phyloP scores from a whole-genome alignment of 331 rosid genomes.

The Quercus phellos region DNA sequence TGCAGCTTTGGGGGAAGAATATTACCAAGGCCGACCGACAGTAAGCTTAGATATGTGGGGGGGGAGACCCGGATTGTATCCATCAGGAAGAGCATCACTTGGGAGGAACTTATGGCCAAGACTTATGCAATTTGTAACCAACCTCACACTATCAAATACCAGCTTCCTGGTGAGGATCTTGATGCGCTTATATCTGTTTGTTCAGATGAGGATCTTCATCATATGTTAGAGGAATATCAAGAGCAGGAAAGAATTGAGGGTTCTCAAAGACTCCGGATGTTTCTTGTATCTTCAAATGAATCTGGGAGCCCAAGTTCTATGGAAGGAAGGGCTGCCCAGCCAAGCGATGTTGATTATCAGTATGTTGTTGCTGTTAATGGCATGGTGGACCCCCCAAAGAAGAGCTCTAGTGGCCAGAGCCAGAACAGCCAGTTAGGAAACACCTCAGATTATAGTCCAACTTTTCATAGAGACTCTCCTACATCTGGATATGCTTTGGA shows the following conservation, averaged over 20 bases:
- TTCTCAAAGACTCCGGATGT: slow-evolving; percentile 72
- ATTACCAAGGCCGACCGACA: slow-evolving; percentile 79
- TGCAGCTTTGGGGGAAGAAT: slow-evolving; percentile 97
- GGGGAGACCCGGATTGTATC: slow-evolving; percentile 91
- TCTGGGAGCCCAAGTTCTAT: slow-evolving; percentile 52
- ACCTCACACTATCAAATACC: slow-evolving; percentile 76
- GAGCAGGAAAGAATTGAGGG: slow-evolving; percentile 75
- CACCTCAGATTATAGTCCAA: slow-evolving; percentile 55
- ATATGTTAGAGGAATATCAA: slow-evolving; percentile 82
- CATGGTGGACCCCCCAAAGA: slow-evolving; percentile 51
- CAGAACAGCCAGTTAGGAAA: slow-evolving; percentile 55
- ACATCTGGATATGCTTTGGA: slow-evolving; percentile 46
- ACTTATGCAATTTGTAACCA: slow-evolving; percentile 64
- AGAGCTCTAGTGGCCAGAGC: slow-evolving; percentile 51
- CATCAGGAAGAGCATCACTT: slow-evolving; percentile 42
- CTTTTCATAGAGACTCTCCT: slow-evolving; percentile 38
- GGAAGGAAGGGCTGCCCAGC: slow-evolving; percentile 51
- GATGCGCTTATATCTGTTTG: slow-evolving; percentile 95
- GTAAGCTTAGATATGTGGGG: slow-evolving; percentile 80
- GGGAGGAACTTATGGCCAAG: slow-evolving; percentile 60
- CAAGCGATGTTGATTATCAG: slow-evolving; percentile 54
- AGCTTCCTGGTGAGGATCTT: slow-evolving; percentile 96
- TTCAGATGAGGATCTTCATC: slow-evolving; percentile 90
- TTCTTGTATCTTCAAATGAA: slow-evolving; percentile 74
- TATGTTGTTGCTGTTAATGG: slow-evolving; percentile 80